Base-by-base conservation (phyloP, 495 filamentous ascomycete species). In the Aspergillus egyptiacus region DNA sequence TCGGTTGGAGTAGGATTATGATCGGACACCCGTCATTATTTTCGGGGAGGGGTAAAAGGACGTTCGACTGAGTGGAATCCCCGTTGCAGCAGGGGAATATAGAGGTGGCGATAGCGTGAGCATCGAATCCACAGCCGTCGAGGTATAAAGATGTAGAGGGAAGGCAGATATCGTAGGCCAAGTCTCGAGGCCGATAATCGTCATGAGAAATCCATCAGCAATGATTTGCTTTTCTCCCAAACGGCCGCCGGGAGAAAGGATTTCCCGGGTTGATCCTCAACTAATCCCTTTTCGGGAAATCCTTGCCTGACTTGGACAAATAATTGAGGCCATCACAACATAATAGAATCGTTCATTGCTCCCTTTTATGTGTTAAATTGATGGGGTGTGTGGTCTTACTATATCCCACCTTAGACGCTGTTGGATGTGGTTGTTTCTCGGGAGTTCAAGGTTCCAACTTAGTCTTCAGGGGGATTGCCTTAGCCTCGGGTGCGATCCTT, bases 11-110 rank as follows among this genome's bases (percentile, higher is more conserved):
- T 50, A 59, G 62, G 59, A 58, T 65, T 61, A 62, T 64, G 68
- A 72, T 62, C 62, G 59, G 57, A 52, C 53, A 61, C 48, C 60
- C 65, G 64, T 61, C 69, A 72, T 70, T 57, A 57, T 72, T 67
- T 56, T 50, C 52, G 36, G 40, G 44, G 52, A 60, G 60, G 54
- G 50, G 51, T 57, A 48, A 59, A 51, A 46, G 42, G 48, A 41
- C 44, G 30, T 51, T 13, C 37, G 34, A 41, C 34, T 44, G 38
- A 42, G 47, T 38, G 46, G 38, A n/a, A 54, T 46, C 57, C 58
- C 61, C 56, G 61, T 38, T 34, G 42, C 46, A 38, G 45, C 50
- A 59, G 58, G 57, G 61, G 23, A 51, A 38, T n/a, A 31, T 15
- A 27, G 32, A 18, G 27, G 50, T 34, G 46, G 37, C 6, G 27